Conservation (phyloP, 2,329 filamentous ascomycete species). For the Lecanosticta acicola region DNA sequence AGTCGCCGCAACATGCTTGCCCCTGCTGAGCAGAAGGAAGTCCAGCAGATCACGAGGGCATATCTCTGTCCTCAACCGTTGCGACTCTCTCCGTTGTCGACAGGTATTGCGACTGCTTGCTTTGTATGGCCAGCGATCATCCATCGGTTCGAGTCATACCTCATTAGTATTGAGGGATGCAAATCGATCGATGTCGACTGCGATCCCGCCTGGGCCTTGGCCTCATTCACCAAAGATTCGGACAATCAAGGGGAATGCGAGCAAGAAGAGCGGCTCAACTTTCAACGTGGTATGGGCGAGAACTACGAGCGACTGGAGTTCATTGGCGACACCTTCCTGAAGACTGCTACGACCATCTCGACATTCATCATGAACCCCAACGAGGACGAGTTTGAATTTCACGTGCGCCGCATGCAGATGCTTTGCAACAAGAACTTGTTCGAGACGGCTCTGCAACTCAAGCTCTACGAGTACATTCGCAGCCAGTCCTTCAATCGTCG, state of each 20-base stretch:
- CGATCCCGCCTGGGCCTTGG: slow-evolving; percentile 65
- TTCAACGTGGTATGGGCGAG: slow-evolving; percentile 79
- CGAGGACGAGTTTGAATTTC: slow-evolving; percentile 77
- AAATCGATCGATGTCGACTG: slow-evolving; percentile 59
- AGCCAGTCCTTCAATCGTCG: slow-evolving; percentile 75
- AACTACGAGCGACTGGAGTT: slow-evolving; percentile 96
- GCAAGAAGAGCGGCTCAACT: slow-evolving; percentile 60
- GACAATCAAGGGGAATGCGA: slow-evolving; percentile 71
- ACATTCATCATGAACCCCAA: slow-evolving; percentile 71
- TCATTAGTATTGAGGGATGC: slow-evolving; percentile 75
- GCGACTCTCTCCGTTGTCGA: slow-evolving; percentile 65
- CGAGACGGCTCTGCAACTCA: slow-evolving; percentile 63
- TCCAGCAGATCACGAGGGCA: slow-evolving; percentile 41
- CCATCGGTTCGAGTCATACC: slow-evolving; percentile 71
- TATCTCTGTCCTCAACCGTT: slow-evolving; percentile 74
- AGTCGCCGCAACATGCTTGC: slow-evolving; percentile 81
- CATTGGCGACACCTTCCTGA: slow-evolving; percentile 86
- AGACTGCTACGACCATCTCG: slow-evolving; percentile 89
- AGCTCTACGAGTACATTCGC: slow-evolving; percentile 70
- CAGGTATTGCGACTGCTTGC: slow-evolving; percentile 64
- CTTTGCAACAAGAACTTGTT: slow-evolving; percentile 89
- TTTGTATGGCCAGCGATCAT: slow-evolving; percentile 79
- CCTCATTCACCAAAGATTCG: slow-evolving; percentile 88
- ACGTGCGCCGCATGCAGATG: slow-evolving; percentile 84
- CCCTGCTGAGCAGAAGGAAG: slow-evolving; percentile 52